Percentiles rank a stretch among this genome's conserved stretches.
These are phyloP conservation scores for Calonectria hawksworthii DNA, from an alignment of 2,329 filamentous ascomycete genomes.

Conservation along the genomic window DNA sequence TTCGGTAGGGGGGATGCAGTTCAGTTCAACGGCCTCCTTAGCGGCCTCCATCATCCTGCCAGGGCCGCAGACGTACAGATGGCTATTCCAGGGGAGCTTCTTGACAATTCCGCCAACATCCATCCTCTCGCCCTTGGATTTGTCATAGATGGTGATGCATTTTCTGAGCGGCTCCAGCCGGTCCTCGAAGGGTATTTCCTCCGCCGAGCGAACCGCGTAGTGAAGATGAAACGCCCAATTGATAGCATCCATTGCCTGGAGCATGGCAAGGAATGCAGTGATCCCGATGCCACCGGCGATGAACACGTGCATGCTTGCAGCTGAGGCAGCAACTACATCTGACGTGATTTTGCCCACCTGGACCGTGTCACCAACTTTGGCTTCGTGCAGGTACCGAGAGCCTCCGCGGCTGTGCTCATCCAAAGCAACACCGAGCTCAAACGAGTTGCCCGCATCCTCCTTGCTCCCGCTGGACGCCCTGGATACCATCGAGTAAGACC, in stretches of 20 bases:
- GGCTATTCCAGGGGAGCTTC: conserved; percentile 64
- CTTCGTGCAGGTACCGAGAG: conserved; percentile 70
- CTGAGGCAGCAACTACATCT: conserved; percentile 59
- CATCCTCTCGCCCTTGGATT: conserved; percentile 64
- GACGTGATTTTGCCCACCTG: conserved; percentile 65
- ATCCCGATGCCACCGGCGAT: conserved; percentile 76
- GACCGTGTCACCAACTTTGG: conserved; percentile 63
- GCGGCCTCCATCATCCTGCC: conserved; percentile 68
- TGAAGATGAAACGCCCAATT: conserved; percentile 68
- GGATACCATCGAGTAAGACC: conserved; percentile 73
- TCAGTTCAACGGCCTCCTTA: conserved; percentile 53
- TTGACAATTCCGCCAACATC: conserved; percentile 65
- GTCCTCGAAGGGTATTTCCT: conserved; percentile 69
- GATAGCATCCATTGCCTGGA: conserved; percentile 57
- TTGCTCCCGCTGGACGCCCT: conserved; percentile 23
- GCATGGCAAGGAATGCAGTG: conserved; percentile 71
- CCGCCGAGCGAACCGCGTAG: conserved; percentile 67
- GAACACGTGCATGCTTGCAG: conserved; percentile 72
- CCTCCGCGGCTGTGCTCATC: conserved; percentile 70
- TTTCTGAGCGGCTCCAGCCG: conserved; percentile 58
- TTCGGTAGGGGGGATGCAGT: conserved; percentile 62
- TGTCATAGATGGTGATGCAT: conserved; percentile 66
- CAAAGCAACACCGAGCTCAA: conserved; percentile 72
- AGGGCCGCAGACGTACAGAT: conserved; percentile 74
- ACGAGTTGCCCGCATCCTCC: conserved; percentile 56